Evolutionary conservation across 192 early-diverging fungal genomes (phyloP).

Genomic region (Backusella westeae): DNA sequence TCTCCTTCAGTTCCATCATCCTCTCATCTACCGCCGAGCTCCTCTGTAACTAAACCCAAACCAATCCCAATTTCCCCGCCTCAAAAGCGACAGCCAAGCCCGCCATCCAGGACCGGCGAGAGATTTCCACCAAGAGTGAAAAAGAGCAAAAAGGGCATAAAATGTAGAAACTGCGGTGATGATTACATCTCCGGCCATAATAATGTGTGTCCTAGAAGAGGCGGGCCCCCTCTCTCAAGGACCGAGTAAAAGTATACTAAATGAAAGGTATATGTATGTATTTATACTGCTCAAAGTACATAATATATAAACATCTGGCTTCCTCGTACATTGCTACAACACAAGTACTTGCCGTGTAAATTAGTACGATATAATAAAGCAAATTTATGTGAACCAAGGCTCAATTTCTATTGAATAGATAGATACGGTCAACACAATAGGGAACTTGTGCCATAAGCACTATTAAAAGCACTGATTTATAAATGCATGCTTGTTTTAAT

Average conservation of each 20-base stretch:
- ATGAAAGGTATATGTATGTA: background rate
- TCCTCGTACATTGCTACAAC: background rate
- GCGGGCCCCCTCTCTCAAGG: background rate
- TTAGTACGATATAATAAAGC: background rate
- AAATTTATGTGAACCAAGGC: background rate
- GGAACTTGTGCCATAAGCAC: background rate
- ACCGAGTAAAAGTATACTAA: background rate
- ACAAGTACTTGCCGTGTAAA: background rate
- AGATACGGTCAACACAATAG: background rate
- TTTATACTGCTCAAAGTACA: too few species aligned
- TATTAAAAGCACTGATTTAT: background rate
- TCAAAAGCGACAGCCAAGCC: background rate
- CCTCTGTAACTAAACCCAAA: background rate
- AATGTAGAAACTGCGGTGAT: background rate
- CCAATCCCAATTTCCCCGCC: background rate
- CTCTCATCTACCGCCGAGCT: background rate
- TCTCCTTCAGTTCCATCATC: background rate
- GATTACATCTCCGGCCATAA: background rate
- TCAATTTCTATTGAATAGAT: background rate
- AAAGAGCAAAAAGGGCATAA: background rate
- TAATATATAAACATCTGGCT: background rate
- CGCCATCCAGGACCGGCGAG: background rate
- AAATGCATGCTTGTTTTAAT: background rate
- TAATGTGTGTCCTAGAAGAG: background rate
- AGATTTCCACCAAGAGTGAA: background rate